Conservation (phyloP, 768 basidiomycete species). For the Tremella mesenterica region DNA sequence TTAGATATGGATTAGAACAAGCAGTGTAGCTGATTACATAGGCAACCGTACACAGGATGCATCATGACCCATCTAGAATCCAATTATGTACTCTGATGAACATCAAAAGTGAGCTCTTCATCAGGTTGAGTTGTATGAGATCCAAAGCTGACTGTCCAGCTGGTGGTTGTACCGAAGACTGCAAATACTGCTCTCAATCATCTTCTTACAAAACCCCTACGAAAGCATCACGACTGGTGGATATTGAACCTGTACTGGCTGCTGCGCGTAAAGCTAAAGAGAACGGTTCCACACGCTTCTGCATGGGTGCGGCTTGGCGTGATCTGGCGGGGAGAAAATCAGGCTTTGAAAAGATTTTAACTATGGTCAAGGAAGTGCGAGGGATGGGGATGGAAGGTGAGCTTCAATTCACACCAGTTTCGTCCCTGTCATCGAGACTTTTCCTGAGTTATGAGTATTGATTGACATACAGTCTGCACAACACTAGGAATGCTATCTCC, state of each 20-base stretch:
- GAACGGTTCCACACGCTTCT: slow-evolving; percentile 94
- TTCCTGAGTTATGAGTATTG: not conserved
- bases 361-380: slow-evolving; percentile 69
- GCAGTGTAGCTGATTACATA: slow-evolving; percentile 7
- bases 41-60: slow-evolving; percentile 67
- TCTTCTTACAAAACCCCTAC: slow-evolving; percentile 85
- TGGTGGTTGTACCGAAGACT: slow-evolving; percentile 93
- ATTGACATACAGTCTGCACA: slow-evolving; percentile 61
- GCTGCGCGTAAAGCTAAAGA: slow-evolving; percentile 89
- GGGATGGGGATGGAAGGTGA: slow-evolving; percentile 86
- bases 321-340: slow-evolving; percentile 85
- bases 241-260: slow-evolving; percentile 82
- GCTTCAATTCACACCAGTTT: slow-evolving; percentile 4
- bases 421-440: no score
- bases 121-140: not conserved
- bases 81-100: slow-evolving; percentile 98
- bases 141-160: slow-evolving; percentile 49
- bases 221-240: slow-evolving; percentile 74
- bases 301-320: slow-evolving; percentile 98
- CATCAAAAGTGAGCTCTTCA: slow-evolving; percentile 76
- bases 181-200: slow-evolving; percentile 97
- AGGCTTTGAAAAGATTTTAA: slow-evolving; percentile 83
- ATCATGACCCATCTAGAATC: slow-evolving; percentile 81
- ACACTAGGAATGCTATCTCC: slow-evolving; percentile 94
- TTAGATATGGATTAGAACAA: not conserved